These are phyloP conservation scores for Aureobasidium leucospermi DNA, from an alignment of 2,329 filamentous ascomycete species.

Conservation along the genomic window DNA sequence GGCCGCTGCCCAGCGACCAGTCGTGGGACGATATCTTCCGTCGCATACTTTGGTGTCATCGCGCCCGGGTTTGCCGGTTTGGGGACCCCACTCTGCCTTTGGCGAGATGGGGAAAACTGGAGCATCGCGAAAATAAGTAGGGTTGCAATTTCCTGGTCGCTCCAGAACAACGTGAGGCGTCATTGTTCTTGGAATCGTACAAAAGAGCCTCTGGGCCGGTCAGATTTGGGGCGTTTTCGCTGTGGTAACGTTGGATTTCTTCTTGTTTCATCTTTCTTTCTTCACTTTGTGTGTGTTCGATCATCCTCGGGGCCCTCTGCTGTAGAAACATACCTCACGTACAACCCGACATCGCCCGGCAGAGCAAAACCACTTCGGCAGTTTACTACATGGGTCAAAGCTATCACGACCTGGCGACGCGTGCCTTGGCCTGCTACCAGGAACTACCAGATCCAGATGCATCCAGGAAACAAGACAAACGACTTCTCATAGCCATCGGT, in stretches of 20 bases:
- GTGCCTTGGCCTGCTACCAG: constrained; percentile 5
- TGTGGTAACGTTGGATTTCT: neutral
- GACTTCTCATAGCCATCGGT: constrained; percentile 6
- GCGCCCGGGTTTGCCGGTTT: neutral
- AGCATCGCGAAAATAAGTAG: constrained; percentile 14
- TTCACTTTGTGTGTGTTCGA: neutral
- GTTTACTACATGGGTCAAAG: constrained; percentile 1
- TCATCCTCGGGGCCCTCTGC: neutral
- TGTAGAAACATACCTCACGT: neutral
- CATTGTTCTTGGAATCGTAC: neutral
- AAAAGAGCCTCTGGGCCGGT: neutral
- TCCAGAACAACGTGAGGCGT: neutral
- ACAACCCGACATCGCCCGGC: neutral
- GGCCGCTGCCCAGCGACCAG: constrained; percentile 3
- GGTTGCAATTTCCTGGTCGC: constrained; percentile 7
- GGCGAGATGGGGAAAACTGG: constrained; percentile 7
- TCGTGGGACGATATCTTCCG: neutral
- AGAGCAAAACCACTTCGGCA: neutral
- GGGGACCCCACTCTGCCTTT: constrained; percentile 11
- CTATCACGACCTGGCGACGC: constrained; percentile 4
- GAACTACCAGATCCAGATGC: constrained; percentile 2
- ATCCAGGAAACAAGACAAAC: constrained; percentile 7
- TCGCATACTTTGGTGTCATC: constrained; percentile 2
- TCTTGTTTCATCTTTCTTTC: neutral
- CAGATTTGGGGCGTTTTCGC: neutral